These are phyloP conservation scores for Sporothrix pseudoabietina DNA, from an alignment of 2,329 filamentous ascomycete genomes.

Conservation along the genomic window DNA sequence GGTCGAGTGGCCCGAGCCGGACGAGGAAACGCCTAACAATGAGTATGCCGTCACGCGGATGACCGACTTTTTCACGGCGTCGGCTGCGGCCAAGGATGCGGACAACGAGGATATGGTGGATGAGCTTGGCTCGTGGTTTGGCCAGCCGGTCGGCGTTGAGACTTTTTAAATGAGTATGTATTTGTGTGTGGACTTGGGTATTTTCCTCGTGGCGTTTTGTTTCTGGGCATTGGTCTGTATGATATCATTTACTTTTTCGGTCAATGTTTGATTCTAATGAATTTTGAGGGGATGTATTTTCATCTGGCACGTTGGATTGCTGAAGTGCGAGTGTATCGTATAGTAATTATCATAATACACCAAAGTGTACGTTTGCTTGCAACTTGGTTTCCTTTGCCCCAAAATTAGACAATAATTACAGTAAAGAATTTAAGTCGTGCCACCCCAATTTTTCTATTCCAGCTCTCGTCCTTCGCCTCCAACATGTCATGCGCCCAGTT, in stretches of 20 bases:
- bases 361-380: neutral
- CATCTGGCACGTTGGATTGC: neutral
- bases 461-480: neutral
- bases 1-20: slow-evolving; percentile 76
- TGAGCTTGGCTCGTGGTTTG: slow-evolving; percentile 82
- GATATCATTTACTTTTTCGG: slow-evolving; percentile 4
- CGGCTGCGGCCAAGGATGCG: slow-evolving; percentile 45
- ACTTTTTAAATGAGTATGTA: slow-evolving; percentile 57
- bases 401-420: slow-evolving; percentile 13
- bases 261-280: neutral
- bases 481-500: slow-evolving; percentile 1
- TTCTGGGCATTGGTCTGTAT: neutral
- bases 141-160: slow-evolving; percentile 67
- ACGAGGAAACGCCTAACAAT: slow-evolving; percentile 51
- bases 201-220: neutral
- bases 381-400: neutral
- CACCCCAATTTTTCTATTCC: neutral
- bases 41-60: slow-evolving; percentile 68
- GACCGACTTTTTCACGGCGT: slow-evolving; percentile 70
- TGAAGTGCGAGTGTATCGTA: neutral
- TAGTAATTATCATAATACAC: neutral
- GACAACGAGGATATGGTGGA: slow-evolving; percentile 56
- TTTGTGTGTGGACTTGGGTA: no score
- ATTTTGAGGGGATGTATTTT: neutral
- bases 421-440: neutral